phyloP scores from a whole-genome alignment of 1,139 yeast genomes.

The Ogataea hybrid region DNA sequence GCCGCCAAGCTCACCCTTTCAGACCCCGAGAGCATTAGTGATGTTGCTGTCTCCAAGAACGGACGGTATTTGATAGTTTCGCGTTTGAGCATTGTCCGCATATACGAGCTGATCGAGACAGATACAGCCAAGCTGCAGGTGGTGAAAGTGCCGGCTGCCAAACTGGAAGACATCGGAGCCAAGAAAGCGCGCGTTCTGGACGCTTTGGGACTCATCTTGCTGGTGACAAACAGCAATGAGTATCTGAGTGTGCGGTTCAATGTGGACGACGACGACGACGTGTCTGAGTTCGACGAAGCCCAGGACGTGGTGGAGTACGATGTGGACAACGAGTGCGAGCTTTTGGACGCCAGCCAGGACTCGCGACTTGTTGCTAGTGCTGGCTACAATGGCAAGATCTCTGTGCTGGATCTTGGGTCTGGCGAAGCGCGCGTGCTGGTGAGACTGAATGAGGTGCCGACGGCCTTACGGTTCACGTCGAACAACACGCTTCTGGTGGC shows the following conservation, averaged over 20 bases:
- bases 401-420: too few relatives aligned
- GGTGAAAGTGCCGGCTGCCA: slow-evolving; percentile 51
- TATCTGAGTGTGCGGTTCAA: slow-evolving; percentile 40
- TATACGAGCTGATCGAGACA: slow-evolving; percentile 54
- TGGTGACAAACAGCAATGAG: slow-evolving; percentile 68
- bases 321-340: too few relatives aligned
- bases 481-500: too few relatives aligned
- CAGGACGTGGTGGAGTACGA: slow-evolving; percentile 33
- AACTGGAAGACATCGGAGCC: slow-evolving; percentile 54
- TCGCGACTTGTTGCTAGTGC: too few relatives aligned
- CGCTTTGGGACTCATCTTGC: slow-evolving; percentile 41
- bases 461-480: too few relatives aligned
- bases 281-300: slow-evolving; percentile 34
- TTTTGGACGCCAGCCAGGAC: too few relatives aligned
- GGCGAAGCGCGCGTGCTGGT: too few relatives aligned
- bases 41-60: slow-evolving; percentile 64
- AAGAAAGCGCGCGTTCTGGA: slow-evolving; percentile 47
- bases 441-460: too few relatives aligned
- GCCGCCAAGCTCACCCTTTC: slow-evolving; percentile 65
- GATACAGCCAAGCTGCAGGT: slow-evolving; percentile 43
- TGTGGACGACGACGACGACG: slow-evolving; percentile 38
- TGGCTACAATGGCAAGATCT: too few relatives aligned
- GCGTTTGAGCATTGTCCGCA: slow-evolving; percentile 63
- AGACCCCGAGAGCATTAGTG: slow-evolving; percentile 84
- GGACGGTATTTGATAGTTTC: slow-evolving; percentile 71